These are phyloP conservation scores for Arxiozyma slooffiae DNA, from an alignment of 1,139 yeast species.

Conservation along the genomic window DNA sequence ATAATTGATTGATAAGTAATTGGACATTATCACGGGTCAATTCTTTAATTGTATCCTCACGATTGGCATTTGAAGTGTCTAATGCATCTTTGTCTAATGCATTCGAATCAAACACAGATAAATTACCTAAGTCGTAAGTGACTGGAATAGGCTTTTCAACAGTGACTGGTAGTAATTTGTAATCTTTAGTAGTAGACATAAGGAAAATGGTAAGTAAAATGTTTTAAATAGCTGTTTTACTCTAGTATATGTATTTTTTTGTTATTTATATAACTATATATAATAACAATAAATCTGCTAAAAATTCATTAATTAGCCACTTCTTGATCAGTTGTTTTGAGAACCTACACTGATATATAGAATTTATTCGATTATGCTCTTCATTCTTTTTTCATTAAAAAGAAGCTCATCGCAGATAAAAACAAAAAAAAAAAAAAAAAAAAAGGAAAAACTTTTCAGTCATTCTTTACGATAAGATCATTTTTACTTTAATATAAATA, in stretches of 20 bases:
- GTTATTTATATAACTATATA: background rate
- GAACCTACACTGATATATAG: too few species aligned
- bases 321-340: too few species aligned
- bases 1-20: constrained; percentile 76
- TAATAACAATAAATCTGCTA: background rate
- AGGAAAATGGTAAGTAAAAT: background rate
- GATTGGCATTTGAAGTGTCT: constrained; percentile 39
- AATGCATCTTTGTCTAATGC: constrained; percentile 60
- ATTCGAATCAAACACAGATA: constrained; percentile 77
- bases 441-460: background rate
- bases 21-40: constrained; percentile 91
- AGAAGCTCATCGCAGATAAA: constrained; percentile 12
- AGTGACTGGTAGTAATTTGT: constrained; percentile 47
- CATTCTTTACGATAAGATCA: background rate
- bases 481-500: too few species aligned
- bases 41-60: constrained; percentile 55
- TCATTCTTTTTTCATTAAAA: background rate
- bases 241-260: background rate
- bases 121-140: constrained; percentile 73
- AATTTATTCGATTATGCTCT: too few species aligned
- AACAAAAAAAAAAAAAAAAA: background rate
- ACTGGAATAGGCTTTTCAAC: constrained; percentile 87
- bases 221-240: background rate
- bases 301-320: too few species aligned
- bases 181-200: constrained; percentile 16